A percentile compares a stretch with the other conserved stretches of the same genome.
These are phyloP conservation scores for Drechslera avenae DNA, from an alignment of 2,329 filamentous ascomycete species.

Conservation along the genomic window DNA sequence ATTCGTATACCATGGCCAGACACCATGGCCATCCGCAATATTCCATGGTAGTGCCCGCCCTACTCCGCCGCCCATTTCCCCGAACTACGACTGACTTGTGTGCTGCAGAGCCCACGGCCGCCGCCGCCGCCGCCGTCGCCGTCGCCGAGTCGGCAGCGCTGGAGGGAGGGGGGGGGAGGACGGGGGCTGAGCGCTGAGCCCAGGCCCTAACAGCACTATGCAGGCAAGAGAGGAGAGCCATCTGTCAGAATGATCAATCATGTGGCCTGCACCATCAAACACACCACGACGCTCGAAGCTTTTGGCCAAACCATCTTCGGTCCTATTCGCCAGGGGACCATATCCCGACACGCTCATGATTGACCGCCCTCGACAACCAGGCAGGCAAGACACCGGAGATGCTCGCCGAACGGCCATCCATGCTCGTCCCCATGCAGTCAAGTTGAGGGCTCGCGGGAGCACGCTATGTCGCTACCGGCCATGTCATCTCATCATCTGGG, in stretches of 20 bases:
- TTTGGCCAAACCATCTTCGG: background rate
- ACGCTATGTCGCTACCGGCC: background rate
- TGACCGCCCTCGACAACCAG: constrained; percentile 1
- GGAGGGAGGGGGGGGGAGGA: background rate
- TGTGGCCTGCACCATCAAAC: constrained; percentile 3
- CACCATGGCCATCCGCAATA: background rate
- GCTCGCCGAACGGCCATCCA: background rate
- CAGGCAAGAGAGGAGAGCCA: no score
- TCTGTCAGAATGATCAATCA: background rate
- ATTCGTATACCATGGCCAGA: background rate
- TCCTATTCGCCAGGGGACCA: background rate
- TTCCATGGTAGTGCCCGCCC: background rate
- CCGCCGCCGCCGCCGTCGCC: no score
- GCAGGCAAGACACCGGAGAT: background rate
- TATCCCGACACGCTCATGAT: background rate
- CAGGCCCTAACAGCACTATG: background rate
- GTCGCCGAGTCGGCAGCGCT: no score
- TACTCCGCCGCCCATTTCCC: background rate
- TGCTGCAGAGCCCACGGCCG: no score
- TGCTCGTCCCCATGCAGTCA: constrained; percentile 6
- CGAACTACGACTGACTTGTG: background rate
- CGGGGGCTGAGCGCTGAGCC: background rate
- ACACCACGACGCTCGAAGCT: constrained; percentile 2
- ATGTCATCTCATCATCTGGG: background rate
- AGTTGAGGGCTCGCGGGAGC: background rate